These are phyloP conservation scores for Erodium trifolium DNA, from an alignment of 441 rosid genomes.

Conservation along the genomic window DNA sequence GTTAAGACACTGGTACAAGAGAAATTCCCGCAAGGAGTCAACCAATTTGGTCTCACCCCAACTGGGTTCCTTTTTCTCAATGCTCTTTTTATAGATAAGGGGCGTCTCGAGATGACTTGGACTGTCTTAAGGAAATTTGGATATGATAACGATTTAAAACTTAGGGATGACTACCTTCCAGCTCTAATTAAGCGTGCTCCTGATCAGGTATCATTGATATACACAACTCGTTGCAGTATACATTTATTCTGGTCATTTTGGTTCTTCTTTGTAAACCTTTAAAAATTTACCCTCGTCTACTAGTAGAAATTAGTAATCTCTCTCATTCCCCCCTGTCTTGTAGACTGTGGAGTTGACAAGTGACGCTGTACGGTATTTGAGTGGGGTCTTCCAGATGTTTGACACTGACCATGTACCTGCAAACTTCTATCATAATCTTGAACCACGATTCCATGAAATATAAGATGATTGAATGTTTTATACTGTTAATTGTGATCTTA, in stretches of 20 bases:
- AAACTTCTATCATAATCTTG: constrained; percentile 14
- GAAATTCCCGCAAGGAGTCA: constrained; percentile 59
- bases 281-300: background rate
- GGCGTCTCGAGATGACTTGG: constrained; percentile 72
- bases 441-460: background rate
- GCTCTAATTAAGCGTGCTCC: constrained; percentile 43
- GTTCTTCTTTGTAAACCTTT: constrained; percentile 5
- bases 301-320: constrained; percentile 8
- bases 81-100: constrained; percentile 66
- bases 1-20: constrained; percentile 66
- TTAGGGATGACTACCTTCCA: constrained; percentile 43
- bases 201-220: constrained; percentile 45
- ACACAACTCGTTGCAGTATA: background rate
- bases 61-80: constrained; percentile 62
- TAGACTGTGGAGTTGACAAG: constrained; percentile 63
- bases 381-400: constrained; percentile 45
- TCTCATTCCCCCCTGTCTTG: constrained; percentile 17
- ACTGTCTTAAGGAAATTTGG: constrained; percentile 66
- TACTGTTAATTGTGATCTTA: constrained; percentile 20
- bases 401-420: constrained; percentile 53
- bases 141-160: constrained; percentile 52
- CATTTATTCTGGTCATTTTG: background rate
- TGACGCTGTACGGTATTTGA: constrained; percentile 42
- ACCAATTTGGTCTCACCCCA: constrained; percentile 59
- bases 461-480: background rate